These are phyloP conservation scores for Termitomyces sp. DNA, from an alignment of 768 basidiomycete species.

Conservation along the genomic window DNA sequence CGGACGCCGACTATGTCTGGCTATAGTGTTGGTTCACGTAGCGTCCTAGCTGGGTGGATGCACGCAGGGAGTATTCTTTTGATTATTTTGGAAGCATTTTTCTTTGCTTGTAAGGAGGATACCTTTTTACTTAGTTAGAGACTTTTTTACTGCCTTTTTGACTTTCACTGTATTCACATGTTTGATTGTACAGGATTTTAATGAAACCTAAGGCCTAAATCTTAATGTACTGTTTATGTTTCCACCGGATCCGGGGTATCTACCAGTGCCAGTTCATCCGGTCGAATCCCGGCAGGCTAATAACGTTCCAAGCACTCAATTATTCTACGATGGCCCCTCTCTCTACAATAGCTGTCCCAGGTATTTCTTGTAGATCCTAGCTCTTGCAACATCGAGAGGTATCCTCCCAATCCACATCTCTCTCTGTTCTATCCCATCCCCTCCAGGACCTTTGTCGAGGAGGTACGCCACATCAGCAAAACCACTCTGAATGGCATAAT, in stretches of 20 bases:
- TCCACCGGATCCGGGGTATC: background rate
- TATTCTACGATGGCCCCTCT: too few species aligned
- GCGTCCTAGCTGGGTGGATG: background rate
- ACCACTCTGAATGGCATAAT: too few species aligned
- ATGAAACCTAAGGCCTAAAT: too few species aligned
- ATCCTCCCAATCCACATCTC: background rate
- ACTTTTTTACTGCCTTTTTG: too few species aligned
- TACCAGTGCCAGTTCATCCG: too few species aligned
- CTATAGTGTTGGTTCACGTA: too few species aligned
- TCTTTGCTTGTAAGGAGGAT: background rate
- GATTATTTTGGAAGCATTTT: background rate
- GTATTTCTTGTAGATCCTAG: too few species aligned
- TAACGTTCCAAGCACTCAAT: background rate
- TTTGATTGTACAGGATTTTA: background rate
- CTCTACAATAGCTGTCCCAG: too few species aligned
- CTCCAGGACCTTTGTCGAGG: background rate
- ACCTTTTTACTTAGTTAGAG: background rate
- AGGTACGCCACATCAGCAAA: too few species aligned
- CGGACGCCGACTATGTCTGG: constrained; percentile 7
- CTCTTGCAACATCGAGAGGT: background rate
- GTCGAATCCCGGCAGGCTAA: background rate
- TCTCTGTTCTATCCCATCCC: background rate
- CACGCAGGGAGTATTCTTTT: background rate
- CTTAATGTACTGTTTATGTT: background rate
- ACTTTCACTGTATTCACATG: background rate